Evolutionary conservation across 1,284 basidiomycete genomes (phyloP), one percentile per base, ranked within the genome.

Genomic region (Cryptococcus floricola): DNA sequence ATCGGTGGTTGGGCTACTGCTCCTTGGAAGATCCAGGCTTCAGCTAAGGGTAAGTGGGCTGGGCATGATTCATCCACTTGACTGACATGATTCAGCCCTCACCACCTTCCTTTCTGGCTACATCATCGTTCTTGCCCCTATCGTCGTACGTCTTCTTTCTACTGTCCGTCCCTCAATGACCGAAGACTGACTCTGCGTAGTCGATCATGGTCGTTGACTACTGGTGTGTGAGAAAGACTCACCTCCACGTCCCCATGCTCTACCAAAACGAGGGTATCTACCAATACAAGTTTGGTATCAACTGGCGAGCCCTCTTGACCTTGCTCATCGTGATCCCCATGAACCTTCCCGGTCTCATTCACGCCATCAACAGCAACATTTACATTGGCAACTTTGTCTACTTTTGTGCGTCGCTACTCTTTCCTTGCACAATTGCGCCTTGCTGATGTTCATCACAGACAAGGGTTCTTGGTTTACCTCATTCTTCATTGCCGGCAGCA

Each of bases 1-100:
- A 69, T 90, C 4, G 88, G 87, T 12, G 87, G 84, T 3, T 87
- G 85, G 85, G 81, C 55, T 18, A 72, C 65, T 48, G 62, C 55
- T 25, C 74, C 74, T 28, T 76, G 74, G 74, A 69, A 75, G 57
- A 74, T 77, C 45, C 69, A 71, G 46, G 63, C 65, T 31, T 66
- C 62, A 16, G 74, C 73, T 9, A 72, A 63, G 63, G 16, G 41
- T 42, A 23, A 42, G 41, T 42, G 16, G 41, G n/a, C 16, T 16
- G 19, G 1, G 8, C 41, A 42, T 42, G 10, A n/a, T 8, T 8
- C 8, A 42, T 23, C 19, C 14, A n/a, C 41, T 12, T 42, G 16
- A 16, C 41, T 42, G 19, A 42, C 19, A n/a, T 13, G n/a, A 12
- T 16, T 14, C 9, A 46, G 73, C 65, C 54, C 68, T 64, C 49